phyloP scores from a whole-genome alignment of 371 early-diverging fungal genomes.

The Mucor plumbeus region DNA sequence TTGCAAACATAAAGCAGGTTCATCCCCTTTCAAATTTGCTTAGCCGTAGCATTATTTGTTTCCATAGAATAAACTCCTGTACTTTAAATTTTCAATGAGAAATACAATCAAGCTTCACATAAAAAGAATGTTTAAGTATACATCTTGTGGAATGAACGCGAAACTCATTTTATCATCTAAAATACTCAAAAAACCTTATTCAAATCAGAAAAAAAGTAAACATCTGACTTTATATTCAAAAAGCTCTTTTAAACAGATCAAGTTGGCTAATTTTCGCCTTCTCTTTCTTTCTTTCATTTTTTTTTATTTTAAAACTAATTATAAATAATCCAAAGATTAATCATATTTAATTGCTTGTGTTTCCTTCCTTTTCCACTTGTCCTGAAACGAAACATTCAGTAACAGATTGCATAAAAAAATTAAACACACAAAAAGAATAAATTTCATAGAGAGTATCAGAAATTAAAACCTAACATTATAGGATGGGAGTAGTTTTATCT shows the following conservation, averaged over 20 bases:
- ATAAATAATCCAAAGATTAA: neutral
- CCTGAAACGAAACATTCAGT: neutral
- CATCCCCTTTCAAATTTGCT: too few species aligned
- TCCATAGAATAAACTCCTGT: too few species aligned
- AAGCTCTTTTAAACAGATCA: conserved; percentile 4
- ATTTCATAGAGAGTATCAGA: neutral
- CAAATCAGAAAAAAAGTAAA: conserved; percentile 7
- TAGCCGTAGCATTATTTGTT: too few species aligned
- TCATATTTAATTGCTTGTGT: neutral
- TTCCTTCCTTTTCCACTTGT: neutral
- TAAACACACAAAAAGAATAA: neutral
- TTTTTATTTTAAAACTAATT: neutral
- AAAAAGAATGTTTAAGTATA: too few species aligned
- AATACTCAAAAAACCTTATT: neutral
- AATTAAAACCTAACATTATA: neutral
- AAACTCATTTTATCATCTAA: neutral
- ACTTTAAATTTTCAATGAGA: too few species aligned
- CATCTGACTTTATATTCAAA: conserved; percentile 5
- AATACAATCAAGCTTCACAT: too few species aligned
- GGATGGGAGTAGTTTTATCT: neutral
- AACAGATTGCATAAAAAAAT: neutral
- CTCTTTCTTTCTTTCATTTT: neutral
- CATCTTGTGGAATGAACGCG: neutral
- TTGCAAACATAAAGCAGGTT: too few species aligned
- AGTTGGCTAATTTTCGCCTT: neutral